A percentile compares a stretch with the other conserved stretches of the same genome.
Evolutionary conservation across 225 moss, liverwort and hornwort genomes (phyloP).

Genomic region (Polytrichum commune): DNA sequence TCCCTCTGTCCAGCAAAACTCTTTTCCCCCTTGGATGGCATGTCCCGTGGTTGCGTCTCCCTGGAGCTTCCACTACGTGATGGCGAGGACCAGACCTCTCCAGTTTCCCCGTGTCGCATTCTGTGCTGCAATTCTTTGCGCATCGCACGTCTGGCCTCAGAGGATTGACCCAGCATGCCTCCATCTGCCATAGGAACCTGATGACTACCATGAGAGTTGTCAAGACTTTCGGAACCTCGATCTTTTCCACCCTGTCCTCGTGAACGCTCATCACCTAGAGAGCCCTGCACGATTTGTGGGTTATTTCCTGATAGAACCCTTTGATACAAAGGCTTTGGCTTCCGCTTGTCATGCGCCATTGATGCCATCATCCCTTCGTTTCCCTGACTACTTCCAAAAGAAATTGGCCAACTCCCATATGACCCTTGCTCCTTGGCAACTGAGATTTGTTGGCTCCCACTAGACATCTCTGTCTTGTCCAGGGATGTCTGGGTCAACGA

Average conservation of each 20-base stretch:
- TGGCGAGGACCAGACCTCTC: constrained; percentile 85
- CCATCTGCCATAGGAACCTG: constrained; percentile 44
- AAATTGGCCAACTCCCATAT: constrained; percentile 61
- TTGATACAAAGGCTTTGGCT: constrained; percentile 66
- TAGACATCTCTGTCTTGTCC: constrained; percentile 83
- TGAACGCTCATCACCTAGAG: constrained; percentile 66
- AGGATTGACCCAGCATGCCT: constrained; percentile 33
- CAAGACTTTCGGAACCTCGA: constrained; percentile 50
- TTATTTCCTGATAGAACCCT: constrained; percentile 62
- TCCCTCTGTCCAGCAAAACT: constrained; percentile 52
- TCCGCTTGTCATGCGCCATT: constrained; percentile 58
- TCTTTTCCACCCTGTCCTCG: constrained; percentile 53
- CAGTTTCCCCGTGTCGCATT: constrained; percentile 48
- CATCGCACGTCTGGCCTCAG: constrained; percentile 55
- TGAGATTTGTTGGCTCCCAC: constrained; percentile 83
- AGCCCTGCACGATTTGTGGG: constrained; percentile 67
- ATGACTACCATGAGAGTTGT: constrained; percentile 67
- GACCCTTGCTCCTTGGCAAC: constrained; percentile 68
- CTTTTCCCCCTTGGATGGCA: constrained; percentile 37
- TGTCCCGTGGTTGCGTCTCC: constrained; percentile 60
- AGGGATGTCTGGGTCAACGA: constrained; percentile 86
- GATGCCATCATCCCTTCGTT: constrained; percentile 41
- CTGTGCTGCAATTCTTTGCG: constrained; percentile 57
- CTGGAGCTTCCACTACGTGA: constrained; percentile 73
- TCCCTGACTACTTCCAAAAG: constrained; percentile 64